phyloP scores from a whole-genome alignment of 2,329 filamentous ascomycete species.

The Penicillium psychrosexuale region DNA sequence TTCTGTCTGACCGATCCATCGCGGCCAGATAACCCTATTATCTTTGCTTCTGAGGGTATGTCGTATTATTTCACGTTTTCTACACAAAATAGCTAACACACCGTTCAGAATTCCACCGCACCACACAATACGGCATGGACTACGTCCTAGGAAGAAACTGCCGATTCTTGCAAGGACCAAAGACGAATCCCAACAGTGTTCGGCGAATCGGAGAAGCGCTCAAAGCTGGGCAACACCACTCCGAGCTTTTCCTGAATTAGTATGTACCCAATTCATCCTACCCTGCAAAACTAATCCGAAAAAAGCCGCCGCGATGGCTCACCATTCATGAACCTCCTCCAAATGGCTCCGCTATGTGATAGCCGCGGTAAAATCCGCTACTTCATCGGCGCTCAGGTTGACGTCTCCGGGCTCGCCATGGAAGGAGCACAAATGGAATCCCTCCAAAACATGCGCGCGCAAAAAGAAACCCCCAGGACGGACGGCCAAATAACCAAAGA shows the following conservation, averaged over 20 bases:
- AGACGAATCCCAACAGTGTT: constrained; percentile 63
- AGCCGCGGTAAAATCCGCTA: constrained; percentile 65
- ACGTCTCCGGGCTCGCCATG: constrained; percentile 66
- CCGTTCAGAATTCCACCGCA: constrained; percentile 64
- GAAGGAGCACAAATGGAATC: constrained; percentile 64
- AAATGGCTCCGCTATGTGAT: constrained; percentile 68
- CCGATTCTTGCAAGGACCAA: constrained; percentile 72
- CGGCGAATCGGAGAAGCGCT: constrained; percentile 62
- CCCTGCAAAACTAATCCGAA: not conserved
- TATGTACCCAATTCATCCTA: constrained; percentile 32
- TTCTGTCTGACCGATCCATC: constrained; percentile 75
- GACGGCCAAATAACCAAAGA: constrained; percentile 17
- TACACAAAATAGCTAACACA: not conserved
- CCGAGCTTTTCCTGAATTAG: constrained; percentile 74
- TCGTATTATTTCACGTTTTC: not conserved
- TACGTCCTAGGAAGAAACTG: constrained; percentile 75
- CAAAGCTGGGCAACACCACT: constrained; percentile 63
- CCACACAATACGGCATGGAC: constrained; percentile 69
- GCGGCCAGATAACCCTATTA: constrained; percentile 68
- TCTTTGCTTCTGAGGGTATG: constrained; percentile 70
- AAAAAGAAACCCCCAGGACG: constrained; percentile 22
- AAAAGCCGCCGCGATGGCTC: constrained; percentile 65
- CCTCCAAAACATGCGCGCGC: constrained; percentile 48
- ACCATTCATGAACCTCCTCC: constrained; percentile 72
- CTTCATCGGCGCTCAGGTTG: constrained; percentile 69